Evolutionary conservation across 495 filamentous ascomycete species (phyloP), one percentile per base, ranked within the genome.

Genomic region (Darksidea phi): DNA sequence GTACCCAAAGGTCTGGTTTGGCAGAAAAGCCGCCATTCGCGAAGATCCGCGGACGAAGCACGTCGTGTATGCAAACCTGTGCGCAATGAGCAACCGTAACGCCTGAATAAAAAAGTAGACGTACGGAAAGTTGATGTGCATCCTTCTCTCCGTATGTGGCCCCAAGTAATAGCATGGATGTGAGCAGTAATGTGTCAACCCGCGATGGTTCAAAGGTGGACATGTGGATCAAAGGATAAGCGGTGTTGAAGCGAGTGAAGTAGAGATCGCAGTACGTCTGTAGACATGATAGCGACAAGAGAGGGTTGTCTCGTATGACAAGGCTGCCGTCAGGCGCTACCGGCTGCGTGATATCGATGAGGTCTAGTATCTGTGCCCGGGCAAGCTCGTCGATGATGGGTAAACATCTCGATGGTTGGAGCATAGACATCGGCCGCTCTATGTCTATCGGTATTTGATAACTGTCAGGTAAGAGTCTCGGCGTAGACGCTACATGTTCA

Each of bases 91-190:
- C 26, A 18, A 17, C 1, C n/a, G n/a, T 12, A 11, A 18, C 25
- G 13, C 23, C 6, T 10, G 28, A 21, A 11, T 6, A n/a, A 47
- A 18, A 21, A 77, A 15, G 36, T 18, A 81, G 73, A 51, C 75
- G 77, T 7, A 83, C 79, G 18, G 80, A 78, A 23, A 83, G 72
- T 54, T 81, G 76, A 63, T 84, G 81, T 0, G 79, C 78, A 54
- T 80, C 78, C 48, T 81, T 81, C 28, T 73, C 76, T 25, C 76
- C 73, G 54, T 82, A 84, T 6, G 81, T 82, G 0, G 81, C 81
- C 0, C 81, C 81, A 58, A 84, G 76, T 37, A 80, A 75, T 18
- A 84, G 64, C 11, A 83, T 70, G 0, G 79, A 74, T 1, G 75
- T 72, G 0, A 84, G 72, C 15, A 83, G 70, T 15, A 83, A 68